Base-by-base conservation (phyloP, 1,284 basidiomycete species). In the Leucoagaricus sp. region DNA sequence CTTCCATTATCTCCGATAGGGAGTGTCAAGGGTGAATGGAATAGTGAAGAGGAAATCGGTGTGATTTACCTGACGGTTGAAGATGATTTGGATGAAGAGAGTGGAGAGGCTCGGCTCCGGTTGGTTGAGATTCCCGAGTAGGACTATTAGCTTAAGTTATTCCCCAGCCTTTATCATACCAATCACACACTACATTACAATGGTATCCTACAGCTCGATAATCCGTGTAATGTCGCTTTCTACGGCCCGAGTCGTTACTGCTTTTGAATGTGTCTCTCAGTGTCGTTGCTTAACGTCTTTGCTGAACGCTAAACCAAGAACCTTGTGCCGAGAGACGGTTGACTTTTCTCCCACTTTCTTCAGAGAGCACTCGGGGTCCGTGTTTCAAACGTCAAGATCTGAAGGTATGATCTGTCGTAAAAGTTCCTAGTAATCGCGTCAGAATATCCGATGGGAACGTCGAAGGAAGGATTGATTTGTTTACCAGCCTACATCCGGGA, bases 11-110 rank as follows among this genome's bases (percentile, higher is more conserved):
- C 55, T 2, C 55, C 55, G 13, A 28, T 57, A 19, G 50, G 42
- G 4, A 52, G 49, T 34, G 26, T 40, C 4, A 41, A 25, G 7
- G 53, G 44, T n/a, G 31, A 44, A 19, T 38, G 42, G 28, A 42
- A 46, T 34, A 49, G 4, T 1, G 49, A 41, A 25, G 55, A 51
- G 12, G 33, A 46, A 17, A 28, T 26, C 1, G 49, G 54, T 31
- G 54, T 36, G 21, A 50, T 56, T 25, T 57, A 46, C n/a, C n/a
- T 57, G 23, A 57, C 55, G 10, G 55, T 57, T 33, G 53, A 55
- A 19, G 53, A 55, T 38, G 55, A 23, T 26, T 26, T 28, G 19
- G 53, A 55, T 47, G 52, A 47, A 4, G 47, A 41, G 48, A 55
- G 38, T 47, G 49, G 49, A 19, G 44, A 47, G 26, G 34, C 34